phyloP scores from a whole-genome alignment of 176 grass and related monocot species.

The Tuctoria greenei region DNA sequence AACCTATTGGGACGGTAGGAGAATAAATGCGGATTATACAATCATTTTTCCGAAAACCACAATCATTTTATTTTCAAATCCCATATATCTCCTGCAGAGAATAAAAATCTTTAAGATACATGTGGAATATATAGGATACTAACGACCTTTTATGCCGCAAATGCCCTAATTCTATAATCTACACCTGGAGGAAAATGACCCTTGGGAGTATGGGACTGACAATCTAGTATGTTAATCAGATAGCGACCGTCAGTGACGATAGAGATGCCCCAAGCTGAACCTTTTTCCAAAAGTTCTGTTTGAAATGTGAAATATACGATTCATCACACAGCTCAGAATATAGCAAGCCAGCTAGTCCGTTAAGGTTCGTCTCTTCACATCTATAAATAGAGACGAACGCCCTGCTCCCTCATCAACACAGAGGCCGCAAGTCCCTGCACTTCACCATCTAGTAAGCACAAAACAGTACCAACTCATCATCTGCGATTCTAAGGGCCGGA shows the following conservation, averaged over 20 bases:
- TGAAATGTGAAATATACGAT: slow-evolving; percentile 36
- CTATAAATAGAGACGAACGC: slow-evolving; percentile 55
- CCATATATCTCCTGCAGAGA: slow-evolving; percentile 32
- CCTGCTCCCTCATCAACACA: slow-evolving; percentile 30
- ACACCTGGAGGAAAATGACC: slow-evolving; percentile 28
- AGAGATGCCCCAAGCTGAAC: slow-evolving; percentile 26
- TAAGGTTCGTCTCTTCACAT: slow-evolving; percentile 20
- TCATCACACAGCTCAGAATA: slow-evolving; percentile 28
- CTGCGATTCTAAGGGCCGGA: background rate
- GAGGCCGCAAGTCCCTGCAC: background rate
- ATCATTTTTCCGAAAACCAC: no score
- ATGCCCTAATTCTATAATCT: slow-evolving; percentile 23
- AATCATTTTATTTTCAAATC: slow-evolving; percentile 5
- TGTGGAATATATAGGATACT: slow-evolving; percentile 28
- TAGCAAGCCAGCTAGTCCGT: slow-evolving; percentile 29
- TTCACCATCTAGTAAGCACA: slow-evolving; percentile 17
- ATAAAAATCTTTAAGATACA: slow-evolving; percentile 49
- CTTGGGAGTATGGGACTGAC: background rate
- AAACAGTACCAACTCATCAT: slow-evolving; percentile 1
- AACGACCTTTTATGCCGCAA: slow-evolving; percentile 22
- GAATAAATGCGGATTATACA: no score
- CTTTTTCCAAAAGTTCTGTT: slow-evolving; percentile 12
- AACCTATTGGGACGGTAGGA: no score
- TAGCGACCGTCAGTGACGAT: slow-evolving; percentile 9
- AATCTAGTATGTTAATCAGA: slow-evolving; percentile 22